phyloP scores from a whole-genome alignment of 495 filamentous ascomycete genomes.

The Penicilliopsis zonata region DNA sequence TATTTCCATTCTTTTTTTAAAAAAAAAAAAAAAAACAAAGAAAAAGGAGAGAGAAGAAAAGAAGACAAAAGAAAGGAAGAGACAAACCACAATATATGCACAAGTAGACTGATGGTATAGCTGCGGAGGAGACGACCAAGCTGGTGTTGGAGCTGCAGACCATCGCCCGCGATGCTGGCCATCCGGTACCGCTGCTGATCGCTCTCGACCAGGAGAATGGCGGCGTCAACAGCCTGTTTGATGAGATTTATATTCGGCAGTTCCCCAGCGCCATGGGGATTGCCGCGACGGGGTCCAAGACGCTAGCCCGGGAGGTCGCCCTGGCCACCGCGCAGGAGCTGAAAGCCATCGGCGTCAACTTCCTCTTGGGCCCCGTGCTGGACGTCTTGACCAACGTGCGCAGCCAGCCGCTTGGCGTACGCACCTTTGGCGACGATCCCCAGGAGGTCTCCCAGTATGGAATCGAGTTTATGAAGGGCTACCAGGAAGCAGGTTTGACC shows the following conservation, averaged over 20 bases:
- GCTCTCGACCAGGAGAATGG: constrained; percentile 90
- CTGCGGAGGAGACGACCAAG: constrained; percentile 70
- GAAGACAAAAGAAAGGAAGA: too few species aligned
- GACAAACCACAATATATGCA: too few species aligned
- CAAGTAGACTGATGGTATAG: constrained; percentile 27
- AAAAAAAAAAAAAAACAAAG: too few species aligned
- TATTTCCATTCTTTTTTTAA: constrained; percentile 4
- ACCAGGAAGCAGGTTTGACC: constrained; percentile 70
- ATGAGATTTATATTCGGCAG: constrained; percentile 82
- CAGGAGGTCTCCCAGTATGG: constrained; percentile 83
- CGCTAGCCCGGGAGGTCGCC: constrained; percentile 69
- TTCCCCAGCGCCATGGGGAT: constrained; percentile 88
- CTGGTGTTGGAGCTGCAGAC: constrained; percentile 78
- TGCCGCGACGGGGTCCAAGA: constrained; percentile 67
- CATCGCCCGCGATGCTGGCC: constrained; percentile 74
- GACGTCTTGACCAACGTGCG: constrained; percentile 82
- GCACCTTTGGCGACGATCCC: constrained; percentile 74
- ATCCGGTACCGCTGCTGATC: constrained; percentile 73
- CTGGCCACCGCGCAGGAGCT: constrained; percentile 81
- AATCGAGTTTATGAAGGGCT: constrained; percentile 78
- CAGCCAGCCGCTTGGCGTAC: constrained; percentile 75
- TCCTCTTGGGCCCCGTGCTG: constrained; percentile 81
- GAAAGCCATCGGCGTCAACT: constrained; percentile 77
- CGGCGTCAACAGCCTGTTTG: constrained; percentile 85
- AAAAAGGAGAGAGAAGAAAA: too few species aligned